These are phyloP conservation scores for Kodamaea sp. DNA, from an alignment of 1,139 yeast genomes.

Conservation along the genomic window DNA sequence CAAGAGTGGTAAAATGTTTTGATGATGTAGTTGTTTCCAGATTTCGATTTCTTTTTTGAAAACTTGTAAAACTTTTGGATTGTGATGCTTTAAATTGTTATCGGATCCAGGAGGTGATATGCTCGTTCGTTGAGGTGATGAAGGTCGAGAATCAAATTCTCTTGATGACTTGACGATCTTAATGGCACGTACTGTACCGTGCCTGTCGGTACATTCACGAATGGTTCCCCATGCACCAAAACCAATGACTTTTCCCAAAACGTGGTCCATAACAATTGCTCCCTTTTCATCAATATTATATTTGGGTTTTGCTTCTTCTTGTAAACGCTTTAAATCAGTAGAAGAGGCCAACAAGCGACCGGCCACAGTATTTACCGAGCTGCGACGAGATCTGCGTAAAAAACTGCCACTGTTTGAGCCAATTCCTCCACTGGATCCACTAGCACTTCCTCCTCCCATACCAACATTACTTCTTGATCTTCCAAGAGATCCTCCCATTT, in stretches of 20 bases:
- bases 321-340: constrained; percentile 32
- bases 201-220: constrained; percentile 56
- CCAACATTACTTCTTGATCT: constrained; percentile 15
- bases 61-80: constrained; percentile 39
- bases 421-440: constrained; percentile 12
- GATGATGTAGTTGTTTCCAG: constrained; percentile 70
- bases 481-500: constrained; percentile 3
- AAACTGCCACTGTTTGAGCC: constrained; percentile 26
- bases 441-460: constrained; percentile 20
- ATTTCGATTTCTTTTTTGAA: constrained; percentile 69
- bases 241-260: constrained; percentile 75
- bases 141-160: constrained; percentile 23
- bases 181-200: constrained; percentile 59
- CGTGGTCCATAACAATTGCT: constrained; percentile 55
- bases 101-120: constrained; percentile 9
- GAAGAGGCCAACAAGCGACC: constrained; percentile 43
- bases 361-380: constrained; percentile 40
- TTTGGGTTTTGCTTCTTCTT: constrained; percentile 23
- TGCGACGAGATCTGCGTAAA: constrained; percentile 27
- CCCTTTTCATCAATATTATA: constrained; percentile 57
- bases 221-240: constrained; percentile 92
- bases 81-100: constrained; percentile 11
- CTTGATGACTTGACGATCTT: constrained; percentile 64
- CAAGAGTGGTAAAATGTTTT: constrained; percentile 59
- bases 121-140: constrained; percentile 10